Base-by-base conservation (phyloP, 2,329 filamentous ascomycete species). In the Aspergillus pseudotamarii region DNA sequence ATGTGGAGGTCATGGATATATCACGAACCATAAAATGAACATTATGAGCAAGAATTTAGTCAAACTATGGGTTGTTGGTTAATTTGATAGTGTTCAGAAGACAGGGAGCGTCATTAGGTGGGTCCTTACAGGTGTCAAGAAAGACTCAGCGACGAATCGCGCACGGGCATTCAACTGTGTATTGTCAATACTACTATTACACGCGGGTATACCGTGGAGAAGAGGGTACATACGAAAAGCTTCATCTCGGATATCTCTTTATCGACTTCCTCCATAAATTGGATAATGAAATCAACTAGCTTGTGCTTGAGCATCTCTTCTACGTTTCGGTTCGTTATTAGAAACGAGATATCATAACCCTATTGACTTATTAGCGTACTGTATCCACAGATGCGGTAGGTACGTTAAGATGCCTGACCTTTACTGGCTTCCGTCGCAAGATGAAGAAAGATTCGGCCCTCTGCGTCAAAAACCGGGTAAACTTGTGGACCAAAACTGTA, bases 181-280 rank as follows among this genome's bases (percentile, higher is more conserved):
- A 50, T 48, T 9, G 61, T 73, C 81, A 70, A 61, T 50, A 65
- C 41, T 45, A 36, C 11, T 4, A 57, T 46, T 14, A 28, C 26
- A 34, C n/a, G 4, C 45, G 59, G 28, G 10, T 36, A 51, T 19
- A 32, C 12, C 11, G 9, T 26, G 26, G 6, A 11, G 8, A 14
- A 55, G 14, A 45, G 11, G 19, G 14, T 48, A 64, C 92, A 71
- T 86, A 97, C 94, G 80, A 99, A 99, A 73, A 99, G 90, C 86
- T 99, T 99, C 95, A 99, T 98, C 82, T 99, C 96, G 3, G 95
- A 98, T 64, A 99, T 99, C 80, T 99, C 95, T 85, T 99, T 99
- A 80, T 99, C 96, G 5, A 99, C 96, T 79, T 99, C 95, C 80
- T 99, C 94, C 94, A 99, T 98, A 75, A 99, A 99, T 75, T 98